A percentile compares a stretch with the other conserved stretches of the same genome.
These are phyloP conservation scores for Trypanosoma cruzi DNA, from an alignment of 208 protist species.

Conservation along the genomic window DNA sequence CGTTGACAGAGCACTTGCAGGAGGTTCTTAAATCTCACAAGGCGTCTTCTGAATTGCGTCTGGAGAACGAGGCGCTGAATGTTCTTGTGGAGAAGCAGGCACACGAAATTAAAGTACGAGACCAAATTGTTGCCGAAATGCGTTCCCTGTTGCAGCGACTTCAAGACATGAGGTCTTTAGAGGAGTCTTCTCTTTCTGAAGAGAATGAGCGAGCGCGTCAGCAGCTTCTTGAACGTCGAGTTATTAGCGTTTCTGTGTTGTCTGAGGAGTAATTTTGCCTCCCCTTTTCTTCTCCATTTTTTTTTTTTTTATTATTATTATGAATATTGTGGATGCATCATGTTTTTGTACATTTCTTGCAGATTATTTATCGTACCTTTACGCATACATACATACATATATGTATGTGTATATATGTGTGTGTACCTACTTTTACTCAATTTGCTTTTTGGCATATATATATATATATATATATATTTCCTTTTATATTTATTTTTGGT, in stretches of 20 bases:
- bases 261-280: neutral
- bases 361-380: neutral
- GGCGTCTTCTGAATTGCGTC: neutral
- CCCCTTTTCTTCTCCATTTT: neutral
- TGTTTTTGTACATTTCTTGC: conserved; percentile 4
- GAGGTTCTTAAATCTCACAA: neutral
- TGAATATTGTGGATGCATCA: neutral
- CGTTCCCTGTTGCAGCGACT: conserved; percentile 8
- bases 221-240: neutral
- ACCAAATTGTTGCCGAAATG: conserved; percentile 20
- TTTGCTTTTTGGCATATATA: too few species aligned
- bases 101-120: conserved; percentile 7
- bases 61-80: conserved; percentile 13
- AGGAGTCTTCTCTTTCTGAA: conserved; percentile 7
- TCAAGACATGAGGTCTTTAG: neutral
- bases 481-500: neutral
- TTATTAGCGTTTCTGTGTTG: neutral
- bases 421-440: neutral
- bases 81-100: conserved; percentile 15
- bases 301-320: conserved; percentile 7
- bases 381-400: neutral
- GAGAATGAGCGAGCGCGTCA: conserved; percentile 3
- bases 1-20: conserved; percentile 8
- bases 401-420: neutral
- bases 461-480: too few species aligned